Evolutionary conservation across 2,329 filamentous ascomycete species (phyloP), one percentile per base, ranked within the genome.

Genomic region (Aspergillus sp.): DNA sequence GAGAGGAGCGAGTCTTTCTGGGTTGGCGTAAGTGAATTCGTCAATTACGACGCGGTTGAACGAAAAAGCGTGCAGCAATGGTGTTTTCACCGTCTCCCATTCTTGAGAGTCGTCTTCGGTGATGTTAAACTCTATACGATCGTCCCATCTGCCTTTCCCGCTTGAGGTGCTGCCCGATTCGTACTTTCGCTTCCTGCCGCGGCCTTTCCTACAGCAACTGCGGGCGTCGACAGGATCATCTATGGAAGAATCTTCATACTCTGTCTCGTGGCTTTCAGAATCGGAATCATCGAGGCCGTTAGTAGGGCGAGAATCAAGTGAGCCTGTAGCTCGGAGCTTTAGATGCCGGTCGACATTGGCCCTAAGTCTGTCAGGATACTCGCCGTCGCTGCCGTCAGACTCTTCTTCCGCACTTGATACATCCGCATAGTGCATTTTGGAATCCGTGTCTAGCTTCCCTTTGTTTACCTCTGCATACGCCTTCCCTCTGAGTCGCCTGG

Each of bases 41-140:
- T 86, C 83, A 1, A 85, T 69, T 2, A 86, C 74, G 0, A 86
- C 49, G 5, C 83, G 72, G 47, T 78, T 77, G 60, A 80, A 86
- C 2, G 68, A 62, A 58, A 85, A 85, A 55, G 81, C 73, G 50
- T 85, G 81, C 1, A 86, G 57, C 0, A 80, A 59, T 1, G 71
- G 70, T 6, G 47, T 56, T 37, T 49, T 60, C 25, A 71, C 50
- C 3, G 48, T 49, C 9, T 50, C 54, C 60, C 62, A 64, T 20
- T 54, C 41, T 15, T 58, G 51, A 12, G 35, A 27, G 35, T 43
- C 25, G 7, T 39, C 15, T 12, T 44, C 44, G 12, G 25, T 49
- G 27, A 64, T 60, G 15, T 55, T 54, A 46, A 67, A 60, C 5
- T 54, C 51, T 35, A 59, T 58, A 13, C 47, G 46, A 27, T 60